Conservation (phyloP, 2,329 filamentous ascomycete species). For the Ascochyta clinopodiicola region DNA sequence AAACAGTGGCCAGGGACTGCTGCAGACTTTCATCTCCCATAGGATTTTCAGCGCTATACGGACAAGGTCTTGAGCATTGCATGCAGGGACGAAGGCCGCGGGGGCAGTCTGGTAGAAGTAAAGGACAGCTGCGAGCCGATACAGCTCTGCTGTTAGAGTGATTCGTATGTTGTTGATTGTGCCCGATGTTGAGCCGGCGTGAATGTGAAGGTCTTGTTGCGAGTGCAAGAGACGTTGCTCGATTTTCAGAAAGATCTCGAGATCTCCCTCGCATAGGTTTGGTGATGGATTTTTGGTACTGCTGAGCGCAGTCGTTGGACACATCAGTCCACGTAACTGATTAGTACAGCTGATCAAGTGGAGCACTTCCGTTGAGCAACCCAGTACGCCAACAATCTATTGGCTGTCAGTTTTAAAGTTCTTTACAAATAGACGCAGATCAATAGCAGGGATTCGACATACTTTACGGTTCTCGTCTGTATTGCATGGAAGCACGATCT, state of each 20-base stretch:
- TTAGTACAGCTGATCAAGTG: constrained; percentile 55
- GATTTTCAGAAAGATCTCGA: constrained; percentile 2
- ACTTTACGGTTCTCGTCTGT: background rate
- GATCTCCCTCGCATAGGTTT: background rate
- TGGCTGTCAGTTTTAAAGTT: background rate
- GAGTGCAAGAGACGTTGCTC: constrained; percentile 28
- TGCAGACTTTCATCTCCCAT: constrained; percentile 51
- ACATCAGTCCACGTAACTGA: constrained; percentile 13
- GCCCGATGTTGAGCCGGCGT: constrained; percentile 33
- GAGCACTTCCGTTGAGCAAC: constrained; percentile 57
- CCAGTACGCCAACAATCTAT: constrained; percentile 57
- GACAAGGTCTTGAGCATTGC: constrained; percentile 5
- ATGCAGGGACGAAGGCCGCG: constrained; percentile 35
- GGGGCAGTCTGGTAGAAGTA: constrained; percentile 52
- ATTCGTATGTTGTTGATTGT: constrained; percentile 41
- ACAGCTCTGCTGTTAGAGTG: constrained; percentile 58
- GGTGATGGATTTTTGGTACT: background rate
- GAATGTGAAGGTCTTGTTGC: constrained; percentile 34
- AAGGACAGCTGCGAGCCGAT: constrained; percentile 57
- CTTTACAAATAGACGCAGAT: too few species aligned
- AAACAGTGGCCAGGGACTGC: constrained; percentile 59
- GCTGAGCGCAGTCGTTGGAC: background rate
- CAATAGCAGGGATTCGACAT: background rate
- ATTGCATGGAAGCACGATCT: constrained; percentile 26
- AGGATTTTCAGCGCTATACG: constrained; percentile 47